phyloP scores from a whole-genome alignment of 2,329 filamentous ascomycete species.

The Trichoderma polysporum region DNA sequence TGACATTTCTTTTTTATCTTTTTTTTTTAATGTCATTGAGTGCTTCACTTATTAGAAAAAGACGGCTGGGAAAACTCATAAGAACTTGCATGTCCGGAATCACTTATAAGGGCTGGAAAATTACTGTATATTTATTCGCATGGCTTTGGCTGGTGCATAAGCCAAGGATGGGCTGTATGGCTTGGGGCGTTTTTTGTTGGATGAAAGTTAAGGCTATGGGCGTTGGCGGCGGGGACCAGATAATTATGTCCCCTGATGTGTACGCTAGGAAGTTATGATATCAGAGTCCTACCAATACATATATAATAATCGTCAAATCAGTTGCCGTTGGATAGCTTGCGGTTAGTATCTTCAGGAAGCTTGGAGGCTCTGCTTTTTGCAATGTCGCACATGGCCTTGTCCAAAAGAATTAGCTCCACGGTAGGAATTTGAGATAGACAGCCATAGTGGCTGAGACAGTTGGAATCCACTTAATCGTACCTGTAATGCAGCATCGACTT shows the following conservation, averaged over 20 bases:
- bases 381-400: conserved; percentile 87
- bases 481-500: conserved; percentile 72
- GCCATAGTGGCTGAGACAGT: not conserved
- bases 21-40: not conserved
- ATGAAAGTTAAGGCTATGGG: conserved; percentile 18
- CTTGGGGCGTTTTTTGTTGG: conserved; percentile 15
- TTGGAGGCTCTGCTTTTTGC: conserved; percentile 76
- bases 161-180: conserved; percentile 15
- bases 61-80: not conserved
- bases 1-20: not conserved
- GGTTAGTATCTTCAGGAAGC: conserved; percentile 35
- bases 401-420: not conserved
- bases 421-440: not conserved
- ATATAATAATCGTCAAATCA: conserved; percentile 9
- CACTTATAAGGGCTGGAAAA: conserved; percentile 14
- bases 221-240: conserved; percentile 15
- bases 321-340: conserved; percentile 15
- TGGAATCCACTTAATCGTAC: conserved; percentile 45
- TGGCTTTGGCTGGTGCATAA: conserved; percentile 11
- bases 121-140: conserved; percentile 24
- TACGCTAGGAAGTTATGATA: conserved; percentile 15
- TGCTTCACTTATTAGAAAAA: conserved; percentile 4
- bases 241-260: not conserved
- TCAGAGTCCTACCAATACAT: conserved; percentile 10
- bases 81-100: not conserved